Evolutionary conservation across 345 rosid species (phyloP).

Genomic region (Anastatica hierochuntica): DNA sequence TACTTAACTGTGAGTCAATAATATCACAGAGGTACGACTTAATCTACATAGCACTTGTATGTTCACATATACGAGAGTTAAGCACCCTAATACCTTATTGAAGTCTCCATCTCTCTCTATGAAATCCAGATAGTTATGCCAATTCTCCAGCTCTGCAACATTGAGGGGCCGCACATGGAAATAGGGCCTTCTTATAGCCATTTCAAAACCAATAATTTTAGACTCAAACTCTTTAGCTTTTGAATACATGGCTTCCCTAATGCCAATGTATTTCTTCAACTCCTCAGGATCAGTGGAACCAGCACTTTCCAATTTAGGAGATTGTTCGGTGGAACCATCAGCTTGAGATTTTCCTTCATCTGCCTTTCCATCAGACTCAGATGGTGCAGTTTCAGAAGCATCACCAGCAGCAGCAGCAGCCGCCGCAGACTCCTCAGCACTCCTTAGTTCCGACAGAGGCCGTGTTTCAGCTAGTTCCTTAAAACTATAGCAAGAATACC

Average conservation of each 20-base stretch:
- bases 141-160: conserved; percentile 85
- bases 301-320: conserved; percentile 54
- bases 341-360: conserved; percentile 49
- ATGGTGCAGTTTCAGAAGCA: conserved; percentile 26
- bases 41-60: conserved; percentile 40
- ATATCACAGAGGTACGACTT: conserved; percentile 46
- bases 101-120: conserved; percentile 76
- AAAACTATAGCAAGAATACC: conserved; percentile 41
- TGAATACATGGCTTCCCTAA: conserved; percentile 82
- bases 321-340: conserved; percentile 40
- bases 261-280: conserved; percentile 73
- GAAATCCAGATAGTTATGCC: conserved; percentile 87
- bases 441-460: conserved; percentile 72
- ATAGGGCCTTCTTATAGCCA: conserved; percentile 94
- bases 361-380: conserved; percentile 37
- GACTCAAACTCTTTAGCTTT: conserved; percentile 95
- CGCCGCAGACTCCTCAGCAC: conserved; percentile 53
- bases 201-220: conserved; percentile 88
- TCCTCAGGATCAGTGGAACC: conserved; percentile 80
- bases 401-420: conserved; percentile 28
- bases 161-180: conserved; percentile 91
- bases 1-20: conserved; percentile 84
- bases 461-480: conserved; percentile 72
- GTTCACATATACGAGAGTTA: conserved; percentile 30
- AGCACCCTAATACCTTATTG: conserved; percentile 65